Evolutionary conservation across 805 yeast species (phyloP), one percentile per base, ranked within the genome.

Genomic region (Huiozyma naganishii): DNA sequence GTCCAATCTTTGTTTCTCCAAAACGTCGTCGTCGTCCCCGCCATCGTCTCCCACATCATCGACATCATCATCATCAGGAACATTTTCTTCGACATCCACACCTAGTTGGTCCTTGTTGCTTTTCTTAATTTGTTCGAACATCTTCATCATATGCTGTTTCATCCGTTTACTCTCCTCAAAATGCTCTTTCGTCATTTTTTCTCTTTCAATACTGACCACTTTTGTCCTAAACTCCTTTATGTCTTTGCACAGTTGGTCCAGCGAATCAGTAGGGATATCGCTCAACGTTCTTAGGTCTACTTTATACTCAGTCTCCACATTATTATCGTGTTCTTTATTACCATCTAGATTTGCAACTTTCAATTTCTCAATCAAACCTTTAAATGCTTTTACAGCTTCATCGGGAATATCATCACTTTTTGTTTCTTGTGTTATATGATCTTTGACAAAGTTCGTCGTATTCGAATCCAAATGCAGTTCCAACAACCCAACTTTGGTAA

Each of bases 161-260:
- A 53, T 49, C 11, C 57, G 54, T 39, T 42, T 54, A 40, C 47
- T 52, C 41, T 61, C 65, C 37, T 57, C 59, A 41, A 51, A 45
- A 6, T 43, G 43, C 36, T 75, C 76, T 46, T 68, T 65, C 39
- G 68, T 69, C 30, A 77, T 66, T 39, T 73, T 72, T 36, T 70
- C 70, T 43, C 69, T 67, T 47, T 79, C 84, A 27, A 74, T 59
- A 29, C 68, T 69, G 45, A 77, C 57, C 29, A 78, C 80, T 38
- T 68, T 70, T 9, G 79, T 68, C 48, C 85, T 61, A 52, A 80
- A 79, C 48, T 69, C 72, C 40, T 77, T 61, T 39, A 80, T 71
- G 47, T 74, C 76, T 44, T 70, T 67, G 45, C 59, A 56, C 27
- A 61, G 45, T 40, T 59, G 65, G 29, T 54, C 56, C 12, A 61